Percentiles rank a stretch among this genome's conserved stretches.
These are phyloP conservation scores for Nidularia pulvinata DNA, from an alignment of 768 basidiomycete genomes.

Conservation along the genomic window DNA sequence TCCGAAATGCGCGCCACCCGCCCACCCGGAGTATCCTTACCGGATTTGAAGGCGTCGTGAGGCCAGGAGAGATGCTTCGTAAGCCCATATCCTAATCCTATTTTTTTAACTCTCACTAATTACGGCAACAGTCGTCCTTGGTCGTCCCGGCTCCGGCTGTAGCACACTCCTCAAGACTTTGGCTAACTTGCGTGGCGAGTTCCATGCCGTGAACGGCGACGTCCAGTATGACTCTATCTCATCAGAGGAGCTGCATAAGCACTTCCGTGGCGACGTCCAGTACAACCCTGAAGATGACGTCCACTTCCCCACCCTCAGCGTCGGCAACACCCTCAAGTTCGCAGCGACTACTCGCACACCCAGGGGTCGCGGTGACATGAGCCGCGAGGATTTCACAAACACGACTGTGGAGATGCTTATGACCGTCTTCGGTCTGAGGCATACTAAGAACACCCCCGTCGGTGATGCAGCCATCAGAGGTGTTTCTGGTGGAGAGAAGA, in stretches of 20 bases:
- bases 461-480: conserved; percentile 78
- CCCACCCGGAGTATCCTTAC: conserved; percentile 61
- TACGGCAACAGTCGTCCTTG: conserved; percentile 64
- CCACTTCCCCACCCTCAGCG: conserved; percentile 85
- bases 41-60: conserved; percentile 64
- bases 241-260: conserved; percentile 58
- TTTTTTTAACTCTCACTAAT: conserved; percentile 13
- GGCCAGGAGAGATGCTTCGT: conserved; percentile 80
- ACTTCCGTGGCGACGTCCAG: conserved; percentile 77
- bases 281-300: conserved; percentile 88
- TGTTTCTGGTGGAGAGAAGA: conserved; percentile 76
- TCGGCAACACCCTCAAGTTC: conserved; percentile 73
- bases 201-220: conserved; percentile 64
- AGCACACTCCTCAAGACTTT: conserved; percentile 82
- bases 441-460: conserved; percentile 68
- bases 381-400: conserved; percentile 41
- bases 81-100: conserved; percentile 21
- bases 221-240: conserved; percentile 78
- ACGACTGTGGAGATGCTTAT: conserved; percentile 51
- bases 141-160: conserved; percentile 85
- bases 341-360: conserved; percentile 72
- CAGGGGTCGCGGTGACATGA: conserved; percentile 39
- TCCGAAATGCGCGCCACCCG: conserved; percentile 58
- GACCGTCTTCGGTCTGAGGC: conserved; percentile 75
- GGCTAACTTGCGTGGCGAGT: conserved; percentile 74